Evolutionary conservation across 371 early-diverging fungal species (phyloP), one percentile per base, ranked within the genome.

Genomic region (Syncephalastrum contaminatum): DNA sequence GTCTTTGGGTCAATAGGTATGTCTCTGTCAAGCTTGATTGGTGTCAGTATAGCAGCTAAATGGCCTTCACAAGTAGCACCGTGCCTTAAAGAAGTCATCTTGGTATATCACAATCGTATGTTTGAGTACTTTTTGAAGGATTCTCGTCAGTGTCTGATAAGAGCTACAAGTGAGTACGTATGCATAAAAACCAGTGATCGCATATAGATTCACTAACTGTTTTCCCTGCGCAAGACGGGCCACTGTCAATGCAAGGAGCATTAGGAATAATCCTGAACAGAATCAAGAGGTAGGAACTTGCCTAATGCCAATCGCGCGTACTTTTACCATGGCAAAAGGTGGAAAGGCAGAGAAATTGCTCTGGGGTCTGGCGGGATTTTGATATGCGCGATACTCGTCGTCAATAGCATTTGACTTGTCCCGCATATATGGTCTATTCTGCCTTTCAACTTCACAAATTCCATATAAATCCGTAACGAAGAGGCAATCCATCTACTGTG

Each of bases 31-130:
- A 82, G 67, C 86, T 84, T 25, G 46, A 18, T 24, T 24, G 16
- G 48, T 22, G 13, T 52, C 18, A 10, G 13, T 12, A 18, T 7
- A 14, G n/a, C 42, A 25, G 41, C 20, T 0, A 4, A 12, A 48
- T 10, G 13, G 43, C 24, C 13, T n/a, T 41, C 7, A 2, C 20
- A 7, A 21, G 53, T 45, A 2, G 12, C 14, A 22, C 25, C 61
- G 43, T 69, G 84, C 86, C 61, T 87, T 84, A 72, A 87, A 94
- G 68, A 84, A 92, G 57, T 89, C 85, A 70, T 94, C 95, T 66
- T 95, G 93, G 64, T 91, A 91, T 22, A 93, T 64, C 18, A 91
- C 67, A 8, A 75, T 69, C 14, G 78, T 66, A 30, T 85, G 77
- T 3, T 88, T 84, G 15, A 92, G 60, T 48, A 88, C 62, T 19